Conservation (phyloP, 306 rosid species). For the Neltuma alba region DNA sequence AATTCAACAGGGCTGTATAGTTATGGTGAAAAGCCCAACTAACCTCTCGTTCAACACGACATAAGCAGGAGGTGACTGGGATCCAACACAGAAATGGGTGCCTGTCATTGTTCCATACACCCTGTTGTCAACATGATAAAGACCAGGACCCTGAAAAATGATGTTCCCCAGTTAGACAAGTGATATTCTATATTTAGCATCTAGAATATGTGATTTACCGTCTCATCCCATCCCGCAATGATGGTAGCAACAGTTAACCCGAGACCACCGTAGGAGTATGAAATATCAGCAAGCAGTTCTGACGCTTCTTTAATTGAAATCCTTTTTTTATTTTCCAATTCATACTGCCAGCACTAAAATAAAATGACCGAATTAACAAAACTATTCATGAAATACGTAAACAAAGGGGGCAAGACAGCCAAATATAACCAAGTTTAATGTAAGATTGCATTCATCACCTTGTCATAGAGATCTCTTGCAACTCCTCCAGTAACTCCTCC, state of each 20-base stretch:
- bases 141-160: slow-evolving; percentile 81
- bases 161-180: not conserved
- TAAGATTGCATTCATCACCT: slow-evolving; percentile 27
- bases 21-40: slow-evolving; percentile 24
- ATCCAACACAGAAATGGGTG: slow-evolving; percentile 86
- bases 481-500: no score
- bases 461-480: slow-evolving; percentile 63
- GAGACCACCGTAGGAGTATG: slow-evolving; percentile 94
- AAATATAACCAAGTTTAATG: not conserved
- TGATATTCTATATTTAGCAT: not conserved
- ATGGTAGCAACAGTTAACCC: slow-evolving; percentile 94
- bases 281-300: slow-evolving; percentile 86
- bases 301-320: slow-evolving; percentile 96
- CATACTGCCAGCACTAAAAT: no score
- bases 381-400: not conserved
- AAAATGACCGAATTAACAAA: slow-evolving; percentile 29
- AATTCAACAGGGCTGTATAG: slow-evolving; percentile 10
- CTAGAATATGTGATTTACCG: slow-evolving; percentile 53
- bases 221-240: slow-evolving; percentile 99
- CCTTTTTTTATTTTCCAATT: slow-evolving; percentile 85
- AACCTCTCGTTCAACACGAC: slow-evolving; percentile 88
- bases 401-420: slow-evolving; percentile 1
- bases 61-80: slow-evolving; percentile 93
- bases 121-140: slow-evolving; percentile 90
- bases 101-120: slow-evolving; percentile 94